Conservation (phyloP, 805 yeast genomes). For the Candida peoriensis region DNA sequence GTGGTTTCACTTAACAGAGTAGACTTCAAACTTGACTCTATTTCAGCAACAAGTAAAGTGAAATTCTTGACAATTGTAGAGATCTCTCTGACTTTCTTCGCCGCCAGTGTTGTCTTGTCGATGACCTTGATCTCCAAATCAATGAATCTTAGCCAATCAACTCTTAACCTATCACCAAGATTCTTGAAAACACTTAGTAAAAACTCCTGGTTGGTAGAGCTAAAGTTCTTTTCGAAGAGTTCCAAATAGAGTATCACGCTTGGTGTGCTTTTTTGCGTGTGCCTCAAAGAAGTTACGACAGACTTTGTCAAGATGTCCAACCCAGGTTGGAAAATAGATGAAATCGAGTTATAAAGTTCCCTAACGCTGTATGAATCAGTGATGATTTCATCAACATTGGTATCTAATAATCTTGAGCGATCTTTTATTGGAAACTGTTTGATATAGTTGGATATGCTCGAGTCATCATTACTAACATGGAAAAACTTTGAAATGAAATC, state of each 20-base stretch:
- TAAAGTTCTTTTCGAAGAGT: slow-evolving; percentile 28
- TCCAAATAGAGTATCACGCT: slow-evolving; percentile 39
- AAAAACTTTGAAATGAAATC: slow-evolving; percentile 36
- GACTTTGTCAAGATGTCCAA: slow-evolving; percentile 25
- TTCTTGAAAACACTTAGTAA: slow-evolving; percentile 45
- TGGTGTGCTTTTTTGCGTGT: slow-evolving; percentile 37
- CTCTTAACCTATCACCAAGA: slow-evolving; percentile 43
- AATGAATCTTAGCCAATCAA: slow-evolving; percentile 56
- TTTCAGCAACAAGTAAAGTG: slow-evolving; percentile 39
- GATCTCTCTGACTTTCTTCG: slow-evolving; percentile 35
- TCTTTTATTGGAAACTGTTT: slow-evolving; percentile 24
- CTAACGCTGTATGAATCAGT: slow-evolving; percentile 44
- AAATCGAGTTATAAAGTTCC: slow-evolving; percentile 40
- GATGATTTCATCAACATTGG: slow-evolving; percentile 32
- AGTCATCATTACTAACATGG: slow-evolving; percentile 32
- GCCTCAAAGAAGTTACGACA: slow-evolving; percentile 31
- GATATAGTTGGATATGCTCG: slow-evolving; percentile 30
- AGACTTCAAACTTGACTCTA: slow-evolving; percentile 25
- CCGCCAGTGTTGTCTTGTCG: slow-evolving; percentile 31
- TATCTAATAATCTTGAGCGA: slow-evolving; percentile 29
- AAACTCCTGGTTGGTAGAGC: slow-evolving; percentile 61
- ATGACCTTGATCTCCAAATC: slow-evolving; percentile 46
- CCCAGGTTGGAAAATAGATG: slow-evolving; percentile 38
- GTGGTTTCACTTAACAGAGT: slow-evolving; percentile 11
- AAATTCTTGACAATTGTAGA: slow-evolving; percentile 41